A percentile compares a stretch with the other conserved stretches of the same genome.
phyloP scores from a whole-genome alignment of 2,329 filamentous ascomycete species.

The Beauveria australis region DNA sequence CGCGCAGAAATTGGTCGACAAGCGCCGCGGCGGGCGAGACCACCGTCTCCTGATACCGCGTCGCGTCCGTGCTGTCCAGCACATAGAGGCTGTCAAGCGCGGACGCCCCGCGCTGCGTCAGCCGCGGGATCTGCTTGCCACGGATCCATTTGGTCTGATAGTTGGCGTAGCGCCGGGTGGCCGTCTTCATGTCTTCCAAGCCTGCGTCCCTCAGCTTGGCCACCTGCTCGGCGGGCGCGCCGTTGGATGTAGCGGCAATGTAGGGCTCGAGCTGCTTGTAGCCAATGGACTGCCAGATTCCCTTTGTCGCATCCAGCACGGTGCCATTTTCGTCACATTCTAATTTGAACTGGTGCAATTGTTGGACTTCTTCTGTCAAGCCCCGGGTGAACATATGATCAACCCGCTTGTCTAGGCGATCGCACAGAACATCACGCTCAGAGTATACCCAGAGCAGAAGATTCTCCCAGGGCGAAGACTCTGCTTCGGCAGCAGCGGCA shows the following conservation, averaged over 20 bases:
- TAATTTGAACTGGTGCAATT: constrained; percentile 35
- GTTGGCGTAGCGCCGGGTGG: constrained; percentile 81
- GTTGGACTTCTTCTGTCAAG: constrained; percentile 40
- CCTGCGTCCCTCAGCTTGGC: constrained; percentile 48
- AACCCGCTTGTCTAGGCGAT: constrained; percentile 67
- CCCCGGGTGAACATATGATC: constrained; percentile 68
- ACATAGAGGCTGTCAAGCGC: constrained; percentile 59
- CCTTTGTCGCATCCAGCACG: constrained; percentile 62
- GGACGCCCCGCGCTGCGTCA: constrained; percentile 45
- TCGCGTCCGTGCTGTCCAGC: constrained; percentile 67
- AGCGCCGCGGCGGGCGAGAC: constrained; percentile 55
- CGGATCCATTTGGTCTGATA: constrained; percentile 83
- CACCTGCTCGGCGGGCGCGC: constrained; percentile 32
- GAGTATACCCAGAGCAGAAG: constrained; percentile 86
- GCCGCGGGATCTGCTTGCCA: constrained; percentile 65
- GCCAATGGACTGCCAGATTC: constrained; percentile 95
- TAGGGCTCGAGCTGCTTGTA: constrained; percentile 86
- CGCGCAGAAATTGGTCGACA: constrained; percentile 54
- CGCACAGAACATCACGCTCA: constrained; percentile 56
- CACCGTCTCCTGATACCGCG: constrained; percentile 55
- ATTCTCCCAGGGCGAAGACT: constrained; percentile 38
- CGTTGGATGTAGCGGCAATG: constrained; percentile 35
- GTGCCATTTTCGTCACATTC: constrained; percentile 34
- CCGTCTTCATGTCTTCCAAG: constrained; percentile 69
- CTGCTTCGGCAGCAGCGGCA: constrained; percentile 16